Evolutionary conservation across 305 asterid species (phyloP).

Genomic region (Ajuga reptans): DNA sequence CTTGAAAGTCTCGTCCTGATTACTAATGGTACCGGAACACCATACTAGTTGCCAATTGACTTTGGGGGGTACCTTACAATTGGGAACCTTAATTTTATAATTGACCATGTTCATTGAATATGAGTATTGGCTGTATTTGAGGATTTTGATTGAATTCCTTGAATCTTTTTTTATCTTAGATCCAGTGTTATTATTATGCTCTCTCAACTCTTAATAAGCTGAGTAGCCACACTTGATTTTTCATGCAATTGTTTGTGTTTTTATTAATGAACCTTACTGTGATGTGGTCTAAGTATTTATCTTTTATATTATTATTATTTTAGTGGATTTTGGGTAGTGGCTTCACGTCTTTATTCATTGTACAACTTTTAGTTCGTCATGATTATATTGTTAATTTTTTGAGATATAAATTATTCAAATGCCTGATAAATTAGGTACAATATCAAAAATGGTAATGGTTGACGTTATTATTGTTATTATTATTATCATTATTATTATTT

Average conservation of each 20-base stretch:
- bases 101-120: background rate
- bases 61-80: background rate
- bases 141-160: conserved; percentile 2
- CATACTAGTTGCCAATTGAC: background rate
- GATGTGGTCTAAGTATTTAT: background rate
- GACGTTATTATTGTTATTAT: no score
- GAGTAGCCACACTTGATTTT: background rate
- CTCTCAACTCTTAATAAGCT: background rate
- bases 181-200: background rate
- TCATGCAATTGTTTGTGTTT: background rate
- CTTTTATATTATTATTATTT: background rate
- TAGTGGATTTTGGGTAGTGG: background rate
- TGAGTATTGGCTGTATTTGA: background rate
- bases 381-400: no score
- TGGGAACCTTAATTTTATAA: background rate
- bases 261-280: background rate
- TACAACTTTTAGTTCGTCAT: no score
- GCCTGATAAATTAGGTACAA: no score
- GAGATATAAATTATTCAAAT: no score
- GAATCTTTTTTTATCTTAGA: background rate
- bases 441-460: no score
- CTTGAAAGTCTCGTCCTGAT: conserved; percentile 52
- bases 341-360: background rate
- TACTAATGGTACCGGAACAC: background rate
- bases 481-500: no score